Base-by-base conservation (phyloP, 176 grass and related monocot genomes). In the Oryza coarctata region DNA sequence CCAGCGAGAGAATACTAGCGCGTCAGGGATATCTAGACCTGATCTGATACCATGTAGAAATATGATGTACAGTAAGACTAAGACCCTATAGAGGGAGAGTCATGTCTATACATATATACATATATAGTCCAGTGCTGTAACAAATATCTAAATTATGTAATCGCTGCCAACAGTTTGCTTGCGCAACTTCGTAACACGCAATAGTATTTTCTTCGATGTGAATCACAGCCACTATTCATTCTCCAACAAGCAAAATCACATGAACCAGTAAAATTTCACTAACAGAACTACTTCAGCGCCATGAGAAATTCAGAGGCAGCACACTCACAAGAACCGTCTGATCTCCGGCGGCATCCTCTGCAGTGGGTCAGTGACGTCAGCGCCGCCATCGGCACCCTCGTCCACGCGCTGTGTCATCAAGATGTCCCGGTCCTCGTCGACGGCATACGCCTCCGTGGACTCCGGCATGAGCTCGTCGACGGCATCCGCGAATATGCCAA, bases 321-420 rank as follows among this genome's bases (percentile, higher is more conserved):
- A 12, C 10, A 87, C 91, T 90, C 80, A 99, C 97, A 96, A 99
- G 85, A 99, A 99, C 15, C 97, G 93, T 35, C 88, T 99, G 70
- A 99, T 99, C 70, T 99, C 97, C 10, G 93, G 83, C 9, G 97
- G 97, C 97, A 99, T 99, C 60, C 87, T 96, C 83, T 99, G 93
- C 1, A 80, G 89, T 12, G 93, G 91, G 45, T 99, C 97, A 0
- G 87, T 75, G 30, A 84, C 84, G 4, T 90, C 90, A 0, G 90
- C 83, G 0, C 82, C 82, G 0, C 80, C 87, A 20, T 99, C 93
- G 2, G 78, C 76, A 0, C 93, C 83, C 70, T 94, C 97, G 3
- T 99, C 97, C 30, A 95, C 97, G 28, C 97, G 93, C 83, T 99
- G 97, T 0, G 97, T 99, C 93, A 99, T 99, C 43, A 99, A 74